Base-by-base conservation (phyloP, 495 filamentous ascomycete species). In the Podospora anserina region DNA sequence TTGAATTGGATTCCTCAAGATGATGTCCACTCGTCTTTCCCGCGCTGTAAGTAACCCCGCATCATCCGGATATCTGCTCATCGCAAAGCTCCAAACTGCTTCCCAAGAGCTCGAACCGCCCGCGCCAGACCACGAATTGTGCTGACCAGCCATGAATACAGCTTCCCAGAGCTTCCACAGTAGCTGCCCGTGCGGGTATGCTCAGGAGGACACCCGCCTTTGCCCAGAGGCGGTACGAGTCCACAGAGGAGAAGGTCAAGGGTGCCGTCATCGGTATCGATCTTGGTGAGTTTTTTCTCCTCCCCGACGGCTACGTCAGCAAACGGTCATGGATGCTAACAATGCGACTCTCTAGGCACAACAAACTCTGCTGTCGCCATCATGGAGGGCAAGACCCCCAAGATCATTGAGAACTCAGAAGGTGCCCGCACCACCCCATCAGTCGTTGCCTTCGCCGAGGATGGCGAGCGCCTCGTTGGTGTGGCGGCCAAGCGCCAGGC, bases 401-500 rank as follows among this genome's bases (percentile, higher is more conserved):
- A 90, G 80, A 97, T 99, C 76, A 98, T 99, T 80, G 95, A 98
- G 83, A 99, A 99, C 86, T 79, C 93, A 28, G 69, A 74, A 66
- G 94, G 95, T 88, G 90, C 92, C 67, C 88, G 95, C 73, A 99
- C 95, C 79, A 99, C 95, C 49, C 95, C 95, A 54, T 99, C 95
- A 19, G 94, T 97, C 39, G 94, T 99, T 71, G 95, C 92, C 74
- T 98, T 99, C 82, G 91, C 95, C 58, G 89, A 96, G 83, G 93
- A 97, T 81, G 96, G 96, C 68, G 95, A 99, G 87, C 91, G 96
- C 70, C 83, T 99, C 67, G 95, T 99, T 71, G 95, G 95, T 91
- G 93, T 98, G 73, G 92, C 95, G 62, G 95, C 95, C 70, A 99
- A 99, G 88, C 94, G 95, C 77, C 95, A 99, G 82, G 95, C 95